Percentiles rank a stretch among this genome's conserved stretches.
Conservation (phyloP, 2,329 filamentous ascomycete genomes). For the Talaromyces sp. region DNA sequence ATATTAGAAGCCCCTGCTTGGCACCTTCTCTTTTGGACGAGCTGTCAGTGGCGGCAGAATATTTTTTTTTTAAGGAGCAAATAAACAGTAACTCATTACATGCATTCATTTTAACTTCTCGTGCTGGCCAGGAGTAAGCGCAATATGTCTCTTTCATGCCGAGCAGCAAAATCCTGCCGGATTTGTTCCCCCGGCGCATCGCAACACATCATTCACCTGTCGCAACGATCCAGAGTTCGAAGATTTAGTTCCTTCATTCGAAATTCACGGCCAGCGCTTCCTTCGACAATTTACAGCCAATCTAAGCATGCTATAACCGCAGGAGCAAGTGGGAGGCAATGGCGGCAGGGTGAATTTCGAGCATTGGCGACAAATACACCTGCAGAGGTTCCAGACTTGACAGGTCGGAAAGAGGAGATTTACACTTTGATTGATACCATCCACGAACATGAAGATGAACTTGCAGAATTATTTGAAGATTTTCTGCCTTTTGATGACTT, state of each 20-base stretch:
- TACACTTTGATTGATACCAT: conserved; percentile 39
- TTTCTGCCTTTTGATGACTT: conserved; percentile 30
- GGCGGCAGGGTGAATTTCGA: background rate
- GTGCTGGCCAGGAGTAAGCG: conserved; percentile 19
- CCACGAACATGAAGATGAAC: conserved; percentile 33
- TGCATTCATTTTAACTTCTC: background rate
- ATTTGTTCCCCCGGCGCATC: conserved; percentile 29
- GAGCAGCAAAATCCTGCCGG: conserved; percentile 29
- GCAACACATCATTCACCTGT: conserved; percentile 10
- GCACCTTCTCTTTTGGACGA: conserved; percentile 3
- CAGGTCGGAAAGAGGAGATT: conserved; percentile 29
- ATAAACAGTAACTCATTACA: background rate
- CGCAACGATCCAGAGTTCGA: conserved; percentile 20
- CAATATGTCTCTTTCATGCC: conserved; percentile 36
- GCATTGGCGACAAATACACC: conserved; percentile 22
- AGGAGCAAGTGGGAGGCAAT: background rate
- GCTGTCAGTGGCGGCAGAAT: conserved; percentile 16
- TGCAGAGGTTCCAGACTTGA: conserved; percentile 20
- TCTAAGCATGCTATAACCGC: background rate
- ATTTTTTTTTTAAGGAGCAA: background rate
- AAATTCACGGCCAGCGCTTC: conserved; percentile 11
- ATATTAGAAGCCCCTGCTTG: conserved; percentile 15
- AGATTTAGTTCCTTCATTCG: conserved; percentile 15
- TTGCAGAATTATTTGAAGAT: conserved; percentile 35
- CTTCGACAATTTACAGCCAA: background rate